Evolutionary conservation across 495 filamentous ascomycete species (phyloP).

Genomic region (Xylaria cubensis): DNA sequence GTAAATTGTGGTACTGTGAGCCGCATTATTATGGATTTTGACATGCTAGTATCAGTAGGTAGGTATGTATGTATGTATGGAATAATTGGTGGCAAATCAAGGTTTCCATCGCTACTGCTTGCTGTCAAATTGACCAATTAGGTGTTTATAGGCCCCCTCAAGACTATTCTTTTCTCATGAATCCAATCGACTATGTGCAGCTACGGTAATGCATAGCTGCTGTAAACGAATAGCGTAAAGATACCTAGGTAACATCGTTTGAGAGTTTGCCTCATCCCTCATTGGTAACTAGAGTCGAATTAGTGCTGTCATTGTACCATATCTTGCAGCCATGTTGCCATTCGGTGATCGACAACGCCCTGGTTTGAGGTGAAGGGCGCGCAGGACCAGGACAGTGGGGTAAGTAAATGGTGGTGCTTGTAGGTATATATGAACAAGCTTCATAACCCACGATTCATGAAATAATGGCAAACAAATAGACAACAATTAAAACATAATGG

Average conservation of each 20-base stretch:
- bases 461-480: background rate
- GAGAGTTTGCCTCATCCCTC: background rate
- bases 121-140: constrained; percentile 2
- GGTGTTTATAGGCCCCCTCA: background rate
- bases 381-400: background rate
- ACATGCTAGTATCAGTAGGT: background rate
- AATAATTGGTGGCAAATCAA: background rate
- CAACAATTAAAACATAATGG: background rate
- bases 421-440: background rate
- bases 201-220: background rate
- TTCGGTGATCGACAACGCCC: background rate
- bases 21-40: background rate
- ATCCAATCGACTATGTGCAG: background rate
- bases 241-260: background rate
- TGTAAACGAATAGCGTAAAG: background rate
- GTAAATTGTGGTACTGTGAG: background rate
- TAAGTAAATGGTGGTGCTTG: background rate
- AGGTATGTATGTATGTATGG: too few species aligned
- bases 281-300: background rate
- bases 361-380: constrained; percentile 19
- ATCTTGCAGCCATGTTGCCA: background rate
- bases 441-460: background rate
- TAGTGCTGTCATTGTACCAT: background rate
- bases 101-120: background rate
- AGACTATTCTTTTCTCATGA: background rate